A percentile compares a stretch with the other conserved stretches of the same genome.
phyloP scores from a whole-genome alignment of 352 stramenopile species.

The Paralagenidium karlingii region DNA sequence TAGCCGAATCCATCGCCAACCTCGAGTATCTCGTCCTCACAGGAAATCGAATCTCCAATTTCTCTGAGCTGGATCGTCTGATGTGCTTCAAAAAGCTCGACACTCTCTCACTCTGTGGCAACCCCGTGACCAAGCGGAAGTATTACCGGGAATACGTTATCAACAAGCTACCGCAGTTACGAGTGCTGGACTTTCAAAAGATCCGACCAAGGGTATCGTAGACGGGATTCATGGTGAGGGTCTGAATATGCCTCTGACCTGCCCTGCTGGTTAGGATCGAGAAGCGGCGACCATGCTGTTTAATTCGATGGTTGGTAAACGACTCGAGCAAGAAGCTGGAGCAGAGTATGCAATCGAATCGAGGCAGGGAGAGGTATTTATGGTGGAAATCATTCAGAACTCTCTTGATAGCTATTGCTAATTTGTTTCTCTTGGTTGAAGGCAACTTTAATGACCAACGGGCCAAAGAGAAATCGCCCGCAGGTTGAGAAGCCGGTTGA shows the following conservation, averaged over 20 bases:
- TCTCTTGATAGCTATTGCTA: no score
- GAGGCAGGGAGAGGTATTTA: not conserved
- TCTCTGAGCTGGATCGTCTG: slow-evolving; percentile 80
- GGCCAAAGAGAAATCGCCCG: no score
- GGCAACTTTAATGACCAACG: no score
- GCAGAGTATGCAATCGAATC: not conserved
- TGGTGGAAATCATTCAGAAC: no score
- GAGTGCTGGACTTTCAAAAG: slow-evolving; percentile 78
- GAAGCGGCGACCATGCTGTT: slow-evolving; percentile 62
- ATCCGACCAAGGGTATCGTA: slow-evolving; percentile 45
- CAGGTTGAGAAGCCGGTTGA: no score
- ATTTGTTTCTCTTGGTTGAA: no score
- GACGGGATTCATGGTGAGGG: not conserved
- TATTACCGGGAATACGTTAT: slow-evolving; percentile 91
- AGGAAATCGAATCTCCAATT: slow-evolving; percentile 72
- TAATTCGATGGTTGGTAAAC: slow-evolving; percentile 56
- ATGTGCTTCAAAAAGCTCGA: slow-evolving; percentile 70
- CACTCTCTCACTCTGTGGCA: slow-evolving; percentile 73
- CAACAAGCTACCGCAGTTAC: slow-evolving; percentile 77
- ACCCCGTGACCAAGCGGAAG: slow-evolving; percentile 81
- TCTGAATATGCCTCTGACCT: not conserved
- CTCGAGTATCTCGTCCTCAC: slow-evolving; percentile 86
- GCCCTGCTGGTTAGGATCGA: slow-evolving; percentile 37
- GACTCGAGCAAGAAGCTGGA: slow-evolving; percentile 39
- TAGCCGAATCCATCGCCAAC: slow-evolving; percentile 68